phyloP scores from a whole-genome alignment of 768 basidiomycete genomes.

The Cyclocybe cylindracea region DNA sequence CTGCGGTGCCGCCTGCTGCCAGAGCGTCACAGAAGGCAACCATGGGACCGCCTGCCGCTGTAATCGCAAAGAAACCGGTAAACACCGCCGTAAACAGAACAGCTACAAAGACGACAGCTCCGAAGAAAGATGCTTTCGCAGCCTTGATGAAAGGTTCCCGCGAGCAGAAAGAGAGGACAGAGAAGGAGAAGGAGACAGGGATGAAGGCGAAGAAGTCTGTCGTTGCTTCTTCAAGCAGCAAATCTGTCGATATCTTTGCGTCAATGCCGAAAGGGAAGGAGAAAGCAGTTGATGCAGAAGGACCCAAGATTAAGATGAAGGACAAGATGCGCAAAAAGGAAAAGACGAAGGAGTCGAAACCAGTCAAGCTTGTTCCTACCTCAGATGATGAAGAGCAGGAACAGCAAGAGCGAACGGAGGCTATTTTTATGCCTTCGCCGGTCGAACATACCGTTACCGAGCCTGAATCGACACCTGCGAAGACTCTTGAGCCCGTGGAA shows the following conservation, averaged over 20 bases:
- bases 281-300: slow-evolving; percentile 1
- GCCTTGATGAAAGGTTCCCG: slow-evolving; percentile 30
- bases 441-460: not conserved
- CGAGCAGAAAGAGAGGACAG: slow-evolving; percentile 9
- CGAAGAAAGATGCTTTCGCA: not conserved
- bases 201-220: slow-evolving; percentile 4
- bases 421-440: not conserved
- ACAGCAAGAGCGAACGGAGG: slow-evolving; percentile 13
- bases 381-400: slow-evolving; percentile 32
- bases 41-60: slow-evolving; percentile 18
- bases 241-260: not conserved
- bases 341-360: slow-evolving; percentile 29
- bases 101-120: not conserved
- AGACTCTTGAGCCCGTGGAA: too few relatives aligned
- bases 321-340: slow-evolving; percentile 34
- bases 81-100: not conserved
- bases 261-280: slow-evolving; percentile 3
- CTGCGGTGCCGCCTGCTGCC: slow-evolving; percentile 14
- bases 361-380: slow-evolving; percentile 23
- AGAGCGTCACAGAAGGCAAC: slow-evolving; percentile 4
- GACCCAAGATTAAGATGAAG: slow-evolving; percentile 31
- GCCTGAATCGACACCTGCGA: too few relatives aligned
- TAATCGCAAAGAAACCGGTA: slow-evolving; percentile 4
- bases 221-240: not conserved
- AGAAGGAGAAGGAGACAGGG: slow-evolving; percentile 26